These are phyloP conservation scores for Termitomyces sp. DNA, from an alignment of 768 basidiomycete species.

Conservation along the genomic window DNA sequence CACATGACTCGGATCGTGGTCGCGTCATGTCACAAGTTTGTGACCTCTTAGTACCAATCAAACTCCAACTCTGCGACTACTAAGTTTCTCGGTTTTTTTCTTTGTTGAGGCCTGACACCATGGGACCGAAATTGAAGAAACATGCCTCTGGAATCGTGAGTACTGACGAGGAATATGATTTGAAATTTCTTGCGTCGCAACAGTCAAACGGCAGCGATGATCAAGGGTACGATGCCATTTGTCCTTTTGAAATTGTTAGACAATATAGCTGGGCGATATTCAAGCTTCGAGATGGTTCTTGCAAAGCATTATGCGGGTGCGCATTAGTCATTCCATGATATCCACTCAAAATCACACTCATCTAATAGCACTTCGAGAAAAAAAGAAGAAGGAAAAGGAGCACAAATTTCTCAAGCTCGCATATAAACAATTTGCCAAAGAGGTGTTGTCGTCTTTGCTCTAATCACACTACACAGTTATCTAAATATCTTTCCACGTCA, in stretches of 20 bases:
- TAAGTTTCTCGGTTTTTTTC: not conserved
- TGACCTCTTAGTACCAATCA: too few relatives aligned
- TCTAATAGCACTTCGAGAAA: slow-evolving; percentile 13
- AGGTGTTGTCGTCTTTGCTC: slow-evolving; percentile 5
- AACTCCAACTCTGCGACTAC: not conserved
- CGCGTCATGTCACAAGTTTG: not conserved
- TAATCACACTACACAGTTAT: not conserved
- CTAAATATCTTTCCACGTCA: not conserved
- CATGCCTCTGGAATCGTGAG: not conserved
- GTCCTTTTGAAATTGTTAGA: not conserved
- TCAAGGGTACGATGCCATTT: slow-evolving; percentile 8
- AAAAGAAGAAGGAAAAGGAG: slow-evolving; percentile 16
- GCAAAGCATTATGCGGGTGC: slow-evolving; percentile 15
- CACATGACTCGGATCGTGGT: not conserved
- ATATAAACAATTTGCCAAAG: slow-evolving; percentile 16
- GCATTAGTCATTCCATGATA: not conserved
- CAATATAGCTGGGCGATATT: not conserved
- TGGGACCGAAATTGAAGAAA: not conserved
- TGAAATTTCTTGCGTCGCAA: slow-evolving; percentile 13
- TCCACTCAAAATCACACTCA: not conserved
- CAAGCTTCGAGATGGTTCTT: slow-evolving; percentile 14
- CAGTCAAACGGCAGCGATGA: slow-evolving; percentile 18
- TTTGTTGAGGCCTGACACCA: not conserved
- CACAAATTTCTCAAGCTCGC: slow-evolving; percentile 15
- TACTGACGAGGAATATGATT: slow-evolving; percentile 9